phyloP scores from a whole-genome alignment of 2,329 filamentous ascomycete species.

The Nigrospora sphaerica region DNA sequence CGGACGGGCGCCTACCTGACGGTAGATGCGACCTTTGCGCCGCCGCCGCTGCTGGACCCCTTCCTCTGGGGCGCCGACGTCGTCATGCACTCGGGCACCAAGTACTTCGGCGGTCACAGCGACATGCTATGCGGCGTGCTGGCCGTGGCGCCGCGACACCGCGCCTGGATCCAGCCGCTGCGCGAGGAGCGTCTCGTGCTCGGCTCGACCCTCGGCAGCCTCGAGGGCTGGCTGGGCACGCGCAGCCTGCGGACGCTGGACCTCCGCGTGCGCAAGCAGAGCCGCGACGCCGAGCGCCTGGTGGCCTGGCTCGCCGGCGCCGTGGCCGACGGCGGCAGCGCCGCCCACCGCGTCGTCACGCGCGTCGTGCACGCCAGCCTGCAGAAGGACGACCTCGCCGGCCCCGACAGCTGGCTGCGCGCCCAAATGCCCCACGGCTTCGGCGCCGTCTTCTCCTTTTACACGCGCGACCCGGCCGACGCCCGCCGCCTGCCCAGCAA shows the following conservation, averaged over 20 bases:
- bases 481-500: slow-evolving; percentile 71
- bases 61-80: slow-evolving; percentile 76
- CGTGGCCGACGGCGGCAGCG: slow-evolving; percentile 18
- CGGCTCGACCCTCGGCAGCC: slow-evolving; percentile 77
- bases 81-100: slow-evolving; percentile 89
- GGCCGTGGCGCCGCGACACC: slow-evolving; percentile 47
- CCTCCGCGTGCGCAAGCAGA: slow-evolving; percentile 72
- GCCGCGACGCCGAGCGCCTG: slow-evolving; percentile 58
- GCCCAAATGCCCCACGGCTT: slow-evolving; percentile 89
- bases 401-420: slow-evolving; percentile 63
- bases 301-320: slow-evolving; percentile 60
- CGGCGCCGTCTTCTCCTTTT: slow-evolving; percentile 79
- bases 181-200: slow-evolving; percentile 65
- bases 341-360: slow-evolving; percentile 47
- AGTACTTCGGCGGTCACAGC: slow-evolving; percentile 93
- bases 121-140: slow-evolving; percentile 89
- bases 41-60: slow-evolving; percentile 82
- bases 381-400: slow-evolving; percentile 52
- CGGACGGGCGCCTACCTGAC: slow-evolving; percentile 66
- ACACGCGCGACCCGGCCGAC: slow-evolving; percentile 49
- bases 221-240: slow-evolving; percentile 90
- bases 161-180: slow-evolving; percentile 53
- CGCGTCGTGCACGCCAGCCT: slow-evolving; percentile 71
- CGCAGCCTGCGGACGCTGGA: slow-evolving; percentile 81
- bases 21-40: slow-evolving; percentile 89